These are phyloP conservation scores for Pyrenophora tritici-repentis DNA, from an alignment of 2,329 filamentous ascomycete species.

Conservation along the genomic window DNA sequence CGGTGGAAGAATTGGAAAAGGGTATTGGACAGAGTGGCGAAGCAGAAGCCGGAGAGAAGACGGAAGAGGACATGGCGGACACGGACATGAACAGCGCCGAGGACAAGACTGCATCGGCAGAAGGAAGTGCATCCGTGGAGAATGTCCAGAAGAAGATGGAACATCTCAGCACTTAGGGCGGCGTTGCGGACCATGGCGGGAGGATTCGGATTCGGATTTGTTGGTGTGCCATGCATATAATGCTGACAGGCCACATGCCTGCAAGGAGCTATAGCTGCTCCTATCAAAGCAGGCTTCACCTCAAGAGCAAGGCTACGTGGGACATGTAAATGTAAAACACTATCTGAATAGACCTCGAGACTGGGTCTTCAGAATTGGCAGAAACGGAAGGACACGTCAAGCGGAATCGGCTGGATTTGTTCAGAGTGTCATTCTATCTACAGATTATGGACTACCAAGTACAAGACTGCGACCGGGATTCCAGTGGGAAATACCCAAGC, in stretches of 20 bases:
- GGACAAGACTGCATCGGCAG: slow-evolving; percentile 2
- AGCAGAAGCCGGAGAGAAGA: slow-evolving; percentile 36
- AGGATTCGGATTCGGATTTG: slow-evolving; percentile 9
- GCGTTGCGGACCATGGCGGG: slow-evolving; percentile 32
- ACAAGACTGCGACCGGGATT: slow-evolving; percentile 2
- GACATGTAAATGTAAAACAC: slow-evolving; percentile 9
- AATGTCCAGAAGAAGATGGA: slow-evolving; percentile 41
- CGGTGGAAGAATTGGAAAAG: slow-evolving; percentile 51
- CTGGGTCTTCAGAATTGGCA: background rate
- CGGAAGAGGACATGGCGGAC: slow-evolving; percentile 24
- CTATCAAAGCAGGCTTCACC: slow-evolving; percentile 14
- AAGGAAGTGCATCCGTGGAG: slow-evolving; percentile 30
- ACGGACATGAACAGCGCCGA: slow-evolving; percentile 20
- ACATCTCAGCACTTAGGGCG: slow-evolving; percentile 32
- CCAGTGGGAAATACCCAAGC: slow-evolving; percentile 1
- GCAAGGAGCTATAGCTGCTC: slow-evolving; percentile 18
- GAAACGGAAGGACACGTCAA: background rate
- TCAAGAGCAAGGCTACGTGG: slow-evolving; percentile 25
- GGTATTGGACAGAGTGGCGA: slow-evolving; percentile 45
- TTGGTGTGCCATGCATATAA: slow-evolving; percentile 28
- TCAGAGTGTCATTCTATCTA: slow-evolving; percentile 12
- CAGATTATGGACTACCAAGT: slow-evolving; percentile 3
- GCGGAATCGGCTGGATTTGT: background rate
- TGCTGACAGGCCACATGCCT: slow-evolving; percentile 25
- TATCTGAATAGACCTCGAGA: background rate